Evolutionary conservation across 2,329 filamentous ascomycete species (phyloP).

Genomic region (Hortaea werneckii): DNA sequence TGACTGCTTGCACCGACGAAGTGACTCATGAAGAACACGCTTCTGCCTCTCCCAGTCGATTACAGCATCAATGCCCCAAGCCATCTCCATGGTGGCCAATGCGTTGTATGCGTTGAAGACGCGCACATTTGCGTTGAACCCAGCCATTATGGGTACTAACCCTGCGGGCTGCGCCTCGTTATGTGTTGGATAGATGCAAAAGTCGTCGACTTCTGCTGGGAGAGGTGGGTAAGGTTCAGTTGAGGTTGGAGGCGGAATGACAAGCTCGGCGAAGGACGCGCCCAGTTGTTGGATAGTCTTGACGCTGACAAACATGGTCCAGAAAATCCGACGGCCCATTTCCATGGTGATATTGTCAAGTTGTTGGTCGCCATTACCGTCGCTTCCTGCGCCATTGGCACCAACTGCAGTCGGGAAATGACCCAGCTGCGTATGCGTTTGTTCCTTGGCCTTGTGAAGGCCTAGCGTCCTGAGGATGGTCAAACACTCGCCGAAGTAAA

Average conservation of each 20-base stretch:
- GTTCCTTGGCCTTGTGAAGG: conserved; percentile 47
- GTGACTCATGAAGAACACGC: conserved; percentile 58
- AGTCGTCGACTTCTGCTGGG: conserved; percentile 74
- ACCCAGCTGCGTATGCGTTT: conserved; percentile 29
- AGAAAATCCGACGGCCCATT: conserved; percentile 60
- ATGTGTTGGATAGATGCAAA: conserved; percentile 62
- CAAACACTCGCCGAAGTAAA: conserved; percentile 64
- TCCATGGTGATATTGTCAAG: conserved; percentile 39
- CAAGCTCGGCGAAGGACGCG: conserved; percentile 57
- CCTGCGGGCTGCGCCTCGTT: conserved; percentile 61
- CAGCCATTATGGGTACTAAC: conserved; percentile 59
- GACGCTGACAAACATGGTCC: conserved; percentile 67
- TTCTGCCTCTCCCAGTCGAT: conserved; percentile 71
- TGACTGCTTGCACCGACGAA: conserved; percentile 59
- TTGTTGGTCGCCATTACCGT: conserved; percentile 27
- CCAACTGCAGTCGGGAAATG: conserved; percentile 27
- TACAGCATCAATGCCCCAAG: conserved; percentile 67
- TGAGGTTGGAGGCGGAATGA: conserved; percentile 66
- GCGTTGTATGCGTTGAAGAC: conserved; percentile 74
- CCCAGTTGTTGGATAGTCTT: conserved; percentile 67
- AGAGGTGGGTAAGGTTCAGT: conserved; percentile 68
- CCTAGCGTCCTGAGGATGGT: conserved; percentile 59
- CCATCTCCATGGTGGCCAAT: conserved; percentile 68
- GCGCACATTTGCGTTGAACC: conserved; percentile 70
- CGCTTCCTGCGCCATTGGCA: conserved; percentile 25